Percentiles rank a stretch among this genome's conserved stretches.
phyloP scores from a whole-genome alignment of 2,329 filamentous ascomycete genomes.

The Trichoderma harzianum region DNA sequence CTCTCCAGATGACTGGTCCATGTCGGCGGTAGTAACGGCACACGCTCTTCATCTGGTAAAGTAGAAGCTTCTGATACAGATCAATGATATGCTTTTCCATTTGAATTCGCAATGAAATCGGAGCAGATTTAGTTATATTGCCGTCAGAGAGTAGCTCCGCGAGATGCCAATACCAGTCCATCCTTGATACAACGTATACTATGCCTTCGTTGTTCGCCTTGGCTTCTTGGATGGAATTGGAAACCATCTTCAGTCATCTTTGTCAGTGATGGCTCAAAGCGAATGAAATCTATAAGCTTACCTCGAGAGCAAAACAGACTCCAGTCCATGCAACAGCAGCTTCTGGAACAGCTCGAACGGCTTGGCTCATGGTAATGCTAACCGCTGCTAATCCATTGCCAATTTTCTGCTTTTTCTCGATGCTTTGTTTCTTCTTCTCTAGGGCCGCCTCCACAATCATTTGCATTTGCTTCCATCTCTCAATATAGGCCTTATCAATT shows the following conservation, averaged over 20 bases:
- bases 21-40: background rate
- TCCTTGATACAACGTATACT: background rate
- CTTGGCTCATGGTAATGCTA: constrained; percentile 14
- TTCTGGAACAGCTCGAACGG: background rate
- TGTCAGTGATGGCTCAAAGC: background rate
- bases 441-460: background rate
- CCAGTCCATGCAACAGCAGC: background rate
- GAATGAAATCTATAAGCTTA: background rate
- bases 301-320: background rate
- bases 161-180: background rate
- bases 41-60: background rate
- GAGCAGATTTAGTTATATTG: background rate
- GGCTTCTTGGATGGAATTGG: background rate
- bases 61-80: background rate
- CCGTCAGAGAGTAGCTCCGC: background rate
- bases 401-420: background rate
- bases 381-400: background rate
- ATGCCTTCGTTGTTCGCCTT: background rate
- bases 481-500: background rate
- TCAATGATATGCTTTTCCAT: background rate
- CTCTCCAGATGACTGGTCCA: background rate
- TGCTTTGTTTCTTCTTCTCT: background rate
- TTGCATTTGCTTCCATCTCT: background rate
- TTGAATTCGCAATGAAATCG: background rate
- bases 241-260: background rate